Conservation (phyloP, 2,329 filamentous ascomycete genomes). For the Epichloe brachyelytri region DNA sequence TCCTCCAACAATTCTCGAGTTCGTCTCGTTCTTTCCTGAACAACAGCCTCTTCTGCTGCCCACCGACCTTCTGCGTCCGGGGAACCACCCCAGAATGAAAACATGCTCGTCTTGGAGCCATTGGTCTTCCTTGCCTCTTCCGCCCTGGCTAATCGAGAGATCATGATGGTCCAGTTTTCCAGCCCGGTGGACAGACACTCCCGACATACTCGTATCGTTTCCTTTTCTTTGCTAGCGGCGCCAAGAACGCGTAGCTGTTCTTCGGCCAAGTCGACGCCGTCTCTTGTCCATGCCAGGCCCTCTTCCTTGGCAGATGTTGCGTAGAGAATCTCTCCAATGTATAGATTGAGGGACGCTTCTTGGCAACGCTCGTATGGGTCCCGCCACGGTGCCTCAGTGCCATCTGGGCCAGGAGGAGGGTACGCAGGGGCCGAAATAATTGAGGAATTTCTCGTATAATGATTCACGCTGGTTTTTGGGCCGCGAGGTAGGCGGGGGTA, state of each 20-base stretch:
- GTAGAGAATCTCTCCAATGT: conserved; percentile 90
- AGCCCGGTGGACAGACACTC: conserved; percentile 68
- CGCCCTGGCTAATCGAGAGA: conserved; percentile 46
- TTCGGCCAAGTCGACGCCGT: conserved; percentile 72
- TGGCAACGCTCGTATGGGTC: conserved; percentile 58
- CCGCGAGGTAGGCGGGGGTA: conserved; percentile 12
- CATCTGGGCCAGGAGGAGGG: conserved; percentile 57
- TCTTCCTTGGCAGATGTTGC: conserved; percentile 47
- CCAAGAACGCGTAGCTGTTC: conserved; percentile 42
- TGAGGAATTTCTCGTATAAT: conserved; percentile 11
- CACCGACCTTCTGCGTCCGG: conserved; percentile 32
- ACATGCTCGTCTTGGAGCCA: conserved; percentile 20
- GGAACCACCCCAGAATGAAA: conserved; percentile 24
- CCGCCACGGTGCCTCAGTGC: conserved; percentile 53
- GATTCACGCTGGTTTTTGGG: conserved; percentile 6
- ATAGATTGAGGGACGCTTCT: conserved; percentile 74
- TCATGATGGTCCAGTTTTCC: conserved; percentile 75
- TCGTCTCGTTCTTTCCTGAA: conserved; percentile 36
- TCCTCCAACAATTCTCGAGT: conserved; percentile 41
- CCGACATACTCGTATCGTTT: conserved; percentile 45
- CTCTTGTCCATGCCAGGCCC: conserved; percentile 79
- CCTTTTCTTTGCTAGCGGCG: conserved; percentile 12
- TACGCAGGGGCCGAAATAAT: conserved; percentile 41
- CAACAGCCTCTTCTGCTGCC: conserved; percentile 41
- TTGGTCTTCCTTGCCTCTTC: conserved; percentile 28